These are phyloP conservation scores for Bodo saltans DNA, from an alignment of 78 protist species.

Conservation along the genomic window DNA sequence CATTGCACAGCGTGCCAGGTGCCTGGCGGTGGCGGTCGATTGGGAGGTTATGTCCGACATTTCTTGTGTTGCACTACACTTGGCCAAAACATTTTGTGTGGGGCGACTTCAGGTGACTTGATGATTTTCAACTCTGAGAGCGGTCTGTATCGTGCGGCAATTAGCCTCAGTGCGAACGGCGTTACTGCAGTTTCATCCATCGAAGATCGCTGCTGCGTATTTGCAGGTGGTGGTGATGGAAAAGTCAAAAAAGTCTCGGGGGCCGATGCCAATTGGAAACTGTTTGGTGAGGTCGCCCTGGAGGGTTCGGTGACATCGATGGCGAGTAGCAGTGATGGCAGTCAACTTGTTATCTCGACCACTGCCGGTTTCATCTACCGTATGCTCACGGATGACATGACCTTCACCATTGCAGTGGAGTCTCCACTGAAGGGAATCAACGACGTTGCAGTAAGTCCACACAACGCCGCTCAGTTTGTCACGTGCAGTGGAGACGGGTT, in stretches of 20 bases:
- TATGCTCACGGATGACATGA: not conserved
- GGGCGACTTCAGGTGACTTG: not conserved
- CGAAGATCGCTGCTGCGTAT: not conserved
- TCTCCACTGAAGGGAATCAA: not conserved
- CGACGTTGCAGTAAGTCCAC: not conserved
- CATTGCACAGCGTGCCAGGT: not conserved
- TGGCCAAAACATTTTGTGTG: slow-evolving; percentile 15
- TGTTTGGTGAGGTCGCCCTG: not conserved
- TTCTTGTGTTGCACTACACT: not conserved
- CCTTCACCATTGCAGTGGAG: not conserved
- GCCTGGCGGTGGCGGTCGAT: slow-evolving; percentile 19
- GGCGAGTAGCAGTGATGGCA: not conserved
- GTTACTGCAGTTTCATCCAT: not conserved
- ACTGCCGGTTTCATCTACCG: slow-evolving; percentile 1
- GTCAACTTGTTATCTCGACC: not conserved
- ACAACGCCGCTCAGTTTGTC: not conserved
- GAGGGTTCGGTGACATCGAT: not conserved
- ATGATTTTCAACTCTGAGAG: not conserved
- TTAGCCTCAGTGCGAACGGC: not conserved
- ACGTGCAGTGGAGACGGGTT: not conserved
- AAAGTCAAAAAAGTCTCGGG: not conserved
- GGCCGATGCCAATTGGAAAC: not conserved
- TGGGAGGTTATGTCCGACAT: slow-evolving; percentile 8
- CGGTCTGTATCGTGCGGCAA: not conserved
- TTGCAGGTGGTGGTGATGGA: slow-evolving; percentile 24